Evolutionary conservation across 139 green algal genomes (phyloP), one percentile per base, ranked within the genome.

Genomic region (Chlamydomonas applanata): DNA sequence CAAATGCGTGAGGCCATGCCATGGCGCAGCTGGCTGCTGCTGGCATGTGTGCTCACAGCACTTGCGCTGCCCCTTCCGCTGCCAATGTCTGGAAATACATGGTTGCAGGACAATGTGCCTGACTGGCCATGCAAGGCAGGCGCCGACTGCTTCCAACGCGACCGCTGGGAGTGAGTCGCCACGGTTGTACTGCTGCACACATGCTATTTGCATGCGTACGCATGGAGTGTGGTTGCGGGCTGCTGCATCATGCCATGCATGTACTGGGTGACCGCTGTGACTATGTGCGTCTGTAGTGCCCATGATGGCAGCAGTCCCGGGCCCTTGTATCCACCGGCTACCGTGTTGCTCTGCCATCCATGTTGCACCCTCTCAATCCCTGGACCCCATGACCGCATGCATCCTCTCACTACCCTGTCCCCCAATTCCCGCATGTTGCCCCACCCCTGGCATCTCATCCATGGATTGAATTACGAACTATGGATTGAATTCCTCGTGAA

Each of bases 101-200:
- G 25, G 4, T 11, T 71, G 45, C 78, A 76, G 60, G 57, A 78
- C 45, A 63, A 30, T 52, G 56, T 30, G 11, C 46, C 65, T 36
- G 33, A 44, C 5, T 64, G 29, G 0, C 54, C 72, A 29, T 74
- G 71, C 53, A 29, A 83, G 34, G 34, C 62, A 3, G 72, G 45
- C 2, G 29, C 9, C 4, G 29, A 71, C 4, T 73, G 66, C 57
- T 75, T 71, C 64, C 65, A 33, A 1, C 53, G 49, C 11, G 65
- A 74, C 57, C 29, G 64, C 46, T 79, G 59, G 64, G 46, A 70
- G 63, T 74, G 56, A 73, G 69, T 69, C 7, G 16, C 24, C 0
- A 34, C 34, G 33, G 62, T 24, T 7, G 17, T 35, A 27, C 11
- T 73, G 27, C 25, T 14, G n/a, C 9, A 61, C 4, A 22, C 53